Evolutionary conservation across 1,284 basidiomycete species (phyloP), one percentile per base, ranked within the genome.

Genomic region (Heterobasidion occidentale): DNA sequence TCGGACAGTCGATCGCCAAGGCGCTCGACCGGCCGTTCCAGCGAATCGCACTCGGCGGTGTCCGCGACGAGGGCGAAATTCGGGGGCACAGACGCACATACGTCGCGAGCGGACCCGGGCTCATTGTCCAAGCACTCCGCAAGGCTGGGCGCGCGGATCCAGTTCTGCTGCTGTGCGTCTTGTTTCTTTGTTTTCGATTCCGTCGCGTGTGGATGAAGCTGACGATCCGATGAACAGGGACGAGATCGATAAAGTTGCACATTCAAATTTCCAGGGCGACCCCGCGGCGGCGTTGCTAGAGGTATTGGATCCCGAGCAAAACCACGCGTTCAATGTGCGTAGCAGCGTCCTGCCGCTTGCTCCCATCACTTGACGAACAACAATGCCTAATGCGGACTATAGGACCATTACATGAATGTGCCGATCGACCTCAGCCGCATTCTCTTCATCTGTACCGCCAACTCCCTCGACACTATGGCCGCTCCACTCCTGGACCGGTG

Each of bases 321-420:
- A 95, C 62, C 81, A 87, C 64, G 79, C 85, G 0, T 95, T 95
- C 71, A 85, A 85, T 71, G 81, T 87, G 66, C 59, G 83, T 74
- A 27, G 27, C 27, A 27, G 27, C 11, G 54, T 35, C 20, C 52
- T 50, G 17, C 35, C 2, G 35, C 36, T 35, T 7, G 2, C 17
- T 2, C 36, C 44, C 7, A 17, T 54, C 27, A 19, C 19, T 19
- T 19, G 19, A 19, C 19, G 15, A 45, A 7, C 35, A 35, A 35
- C 11, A 34, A 36, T 12, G 12, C 11, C n/a, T 17, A 33, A 48
- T 19, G 46, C 3, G 11, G 4, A 4, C 35, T 3, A 14, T 35
- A 94, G 84, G 93, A 96, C 67, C 92, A 95, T 69, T 95, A 96
- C 63, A 80, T 92, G 71, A 92, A 94, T 62, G 89, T 95, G 2